Evolutionary conservation across 805 yeast species (phyloP).

Genomic region (Ogataea naganishii): DNA sequence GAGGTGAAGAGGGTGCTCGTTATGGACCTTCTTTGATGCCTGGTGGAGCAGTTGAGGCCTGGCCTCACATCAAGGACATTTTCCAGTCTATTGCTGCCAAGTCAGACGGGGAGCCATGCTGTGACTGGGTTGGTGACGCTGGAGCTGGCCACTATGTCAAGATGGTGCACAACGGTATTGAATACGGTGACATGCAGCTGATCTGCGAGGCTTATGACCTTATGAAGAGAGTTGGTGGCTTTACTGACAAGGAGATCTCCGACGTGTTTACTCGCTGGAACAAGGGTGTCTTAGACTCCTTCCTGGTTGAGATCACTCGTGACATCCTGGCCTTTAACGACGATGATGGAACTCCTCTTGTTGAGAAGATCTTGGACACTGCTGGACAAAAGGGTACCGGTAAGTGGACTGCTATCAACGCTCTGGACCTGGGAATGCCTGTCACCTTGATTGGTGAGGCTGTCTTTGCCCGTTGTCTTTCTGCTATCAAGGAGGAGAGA

Average conservation of each 20-base stretch:
- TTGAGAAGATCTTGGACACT: conserved; percentile 91
- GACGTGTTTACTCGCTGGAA: conserved; percentile 91
- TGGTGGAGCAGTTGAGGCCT: conserved; percentile 96
- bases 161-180: conserved; percentile 99
- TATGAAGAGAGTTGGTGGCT: conserved; percentile 88
- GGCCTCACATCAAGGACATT: conserved; percentile 97
- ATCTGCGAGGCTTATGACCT: conserved; percentile 96
- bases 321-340: conserved; percentile 88
- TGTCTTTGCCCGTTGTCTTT: conserved; percentile 91
- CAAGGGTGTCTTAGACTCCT: conserved; percentile 95
- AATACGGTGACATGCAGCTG: conserved; percentile 99
- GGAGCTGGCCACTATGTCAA: conserved; percentile 99
- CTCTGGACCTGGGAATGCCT: conserved; percentile 96
- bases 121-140: conserved; percentile 99
- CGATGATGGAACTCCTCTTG: conserved; percentile 83
- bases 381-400: conserved; percentile 99
- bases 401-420: conserved; percentile 99
- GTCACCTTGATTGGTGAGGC: conserved; percentile 98
- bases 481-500: conserved; percentile 90
- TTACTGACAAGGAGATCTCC: conserved; percentile 86
- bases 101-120: conserved; percentile 97
- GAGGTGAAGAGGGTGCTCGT: conserved; percentile 99
- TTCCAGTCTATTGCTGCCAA: conserved; percentile 96
- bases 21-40: conserved; percentile 99
- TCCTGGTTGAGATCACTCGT: conserved; percentile 93